phyloP scores from a whole-genome alignment of 2,329 filamentous ascomycete species.

The Ceratocystis alfenasii region DNA sequence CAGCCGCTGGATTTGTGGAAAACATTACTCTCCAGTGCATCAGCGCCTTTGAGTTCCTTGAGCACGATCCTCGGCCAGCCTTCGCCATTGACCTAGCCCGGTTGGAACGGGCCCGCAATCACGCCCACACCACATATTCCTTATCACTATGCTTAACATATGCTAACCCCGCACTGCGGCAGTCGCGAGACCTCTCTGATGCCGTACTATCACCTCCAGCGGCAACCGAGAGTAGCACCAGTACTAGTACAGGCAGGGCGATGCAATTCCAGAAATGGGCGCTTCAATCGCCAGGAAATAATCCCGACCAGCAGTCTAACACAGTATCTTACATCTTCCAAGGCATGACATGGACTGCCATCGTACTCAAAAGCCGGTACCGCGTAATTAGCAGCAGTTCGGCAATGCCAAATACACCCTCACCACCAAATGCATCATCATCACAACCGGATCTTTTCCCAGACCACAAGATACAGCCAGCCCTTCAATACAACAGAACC shows the following conservation, averaged over 20 bases:
- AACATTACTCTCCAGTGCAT: slow-evolving; percentile 41
- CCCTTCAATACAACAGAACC: slow-evolving; percentile 29
- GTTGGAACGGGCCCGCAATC: slow-evolving; percentile 34
- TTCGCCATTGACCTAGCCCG: slow-evolving; percentile 59
- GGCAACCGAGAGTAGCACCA: too few relatives aligned
- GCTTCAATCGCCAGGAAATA: neutral
- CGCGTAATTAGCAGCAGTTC: slow-evolving; percentile 52
- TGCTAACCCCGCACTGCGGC: slow-evolving; percentile 53
- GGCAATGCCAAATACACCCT: neutral
- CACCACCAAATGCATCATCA: neutral
- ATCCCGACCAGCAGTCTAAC: slow-evolving; percentile 28
- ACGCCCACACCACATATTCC: slow-evolving; percentile 30
- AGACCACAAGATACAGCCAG: slow-evolving; percentile 28
- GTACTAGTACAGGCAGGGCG: too few relatives aligned
- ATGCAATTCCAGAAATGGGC: slow-evolving; percentile 6
- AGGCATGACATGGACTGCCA: slow-evolving; percentile 57
- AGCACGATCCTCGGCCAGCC: slow-evolving; percentile 64
- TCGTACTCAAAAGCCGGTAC: slow-evolving; percentile 55
- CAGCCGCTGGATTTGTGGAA: too few relatives aligned
- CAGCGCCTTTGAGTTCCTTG: slow-evolving; percentile 59
- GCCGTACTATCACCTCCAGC: neutral
- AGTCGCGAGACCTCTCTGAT: slow-evolving; percentile 35
- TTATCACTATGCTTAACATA: slow-evolving; percentile 52
- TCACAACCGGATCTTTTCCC: neutral
- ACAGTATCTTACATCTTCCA: slow-evolving; percentile 45